Percentiles rank a stretch among this genome's conserved stretches.
Evolutionary conservation across 805 yeast species (phyloP).

Genomic region (Trichomonascus vanleenenianus): DNA sequence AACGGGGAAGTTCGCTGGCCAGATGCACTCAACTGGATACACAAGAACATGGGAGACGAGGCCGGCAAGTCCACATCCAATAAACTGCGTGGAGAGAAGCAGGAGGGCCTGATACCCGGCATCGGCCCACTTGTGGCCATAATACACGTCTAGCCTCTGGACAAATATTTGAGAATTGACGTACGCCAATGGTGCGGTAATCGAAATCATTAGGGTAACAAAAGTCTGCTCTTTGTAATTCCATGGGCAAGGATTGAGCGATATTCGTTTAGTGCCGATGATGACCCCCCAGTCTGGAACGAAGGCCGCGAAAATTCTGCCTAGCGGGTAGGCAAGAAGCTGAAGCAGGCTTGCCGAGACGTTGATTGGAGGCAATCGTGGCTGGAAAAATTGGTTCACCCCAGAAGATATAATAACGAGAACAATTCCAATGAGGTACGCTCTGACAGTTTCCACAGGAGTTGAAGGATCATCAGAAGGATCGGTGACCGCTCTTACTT

Average conservation of each 20-base stretch:
- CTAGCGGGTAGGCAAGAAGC: slow-evolving; percentile 51
- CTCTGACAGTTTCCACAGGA: slow-evolving; percentile 42
- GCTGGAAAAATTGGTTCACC: slow-evolving; percentile 35
- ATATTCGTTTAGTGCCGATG: slow-evolving; percentile 29
- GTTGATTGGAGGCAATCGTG: slow-evolving; percentile 44
- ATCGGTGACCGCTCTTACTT: slow-evolving; percentile 54
- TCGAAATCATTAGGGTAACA: slow-evolving; percentile 32
- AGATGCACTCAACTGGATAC: slow-evolving; percentile 43
- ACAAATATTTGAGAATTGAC: slow-evolving; percentile 9
- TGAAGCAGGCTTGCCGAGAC: slow-evolving; percentile 45
- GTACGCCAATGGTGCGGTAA: slow-evolving; percentile 2
- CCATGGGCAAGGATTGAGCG: slow-evolving; percentile 55
- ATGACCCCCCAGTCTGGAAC: slow-evolving; percentile 28
- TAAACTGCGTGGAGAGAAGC: slow-evolving; percentile 47
- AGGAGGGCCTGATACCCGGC: slow-evolving; percentile 45
- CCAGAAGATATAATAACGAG: slow-evolving; percentile 19
- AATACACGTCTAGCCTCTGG: slow-evolving; percentile 13
- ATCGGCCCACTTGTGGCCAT: slow-evolving; percentile 8
- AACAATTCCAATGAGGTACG: slow-evolving; percentile 31
- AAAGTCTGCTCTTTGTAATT: slow-evolving; percentile 54
- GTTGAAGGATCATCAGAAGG: slow-evolving; percentile 39
- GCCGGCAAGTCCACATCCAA: slow-evolving; percentile 65
- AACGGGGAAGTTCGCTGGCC: slow-evolving; percentile 46
- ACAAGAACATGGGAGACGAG: slow-evolving; percentile 50
- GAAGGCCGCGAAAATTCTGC: slow-evolving; percentile 22